Evolutionary conservation across 495 filamentous ascomycete genomes (phyloP), one percentile per base, ranked within the genome.

Genomic region (Apiosordaria backusii): DNA sequence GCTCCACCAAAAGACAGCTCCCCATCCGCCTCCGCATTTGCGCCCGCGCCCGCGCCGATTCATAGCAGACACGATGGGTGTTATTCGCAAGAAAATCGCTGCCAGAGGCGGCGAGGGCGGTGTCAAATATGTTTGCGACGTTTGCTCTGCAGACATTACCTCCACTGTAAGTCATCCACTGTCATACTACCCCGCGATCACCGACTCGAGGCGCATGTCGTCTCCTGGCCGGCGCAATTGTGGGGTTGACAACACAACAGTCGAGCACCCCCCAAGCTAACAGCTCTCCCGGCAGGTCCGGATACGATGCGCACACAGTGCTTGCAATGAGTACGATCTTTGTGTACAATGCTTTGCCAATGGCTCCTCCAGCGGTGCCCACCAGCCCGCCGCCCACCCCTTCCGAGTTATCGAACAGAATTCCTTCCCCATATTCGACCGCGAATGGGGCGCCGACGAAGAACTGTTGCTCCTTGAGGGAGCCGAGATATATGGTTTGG

Each of bases 401-500:
- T 98, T 87, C 74, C 90, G 90, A 70, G 95, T 99, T 59, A 97
- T 98, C 70, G 95, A 99, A 73, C 95, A 98, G 73, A 96, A 99
- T 75, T 96, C 92, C 0, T 93, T 98, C 52, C 95, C 95, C 0
- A 98, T 99, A 50, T 99, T 96, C 69, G 88, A 92, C 66, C 85
- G 85, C 64, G 94, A 97, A 66, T 99, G 95, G 95, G 95, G 95
- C 53, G 95, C 95, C 5, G 95, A 99, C 74, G 95, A 99, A 74
- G 95, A 99, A 77, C 79, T 97, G 18, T 78, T 97, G 9, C 81
- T 99, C 52, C 79, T 99, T 23, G 96, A 99, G 77, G 95, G 95
- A 18, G 92, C 92, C n/a, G 96, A 99, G 75, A 96, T 91, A 65
- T 99, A 99, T 74, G 95, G 95, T 0, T 81, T 99, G 57, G 95